A percentile compares a stretch with the other conserved stretches of the same genome.
Conservation (phyloP, 2,329 filamentous ascomycete species). For the Microcyclospora pomicola region DNA sequence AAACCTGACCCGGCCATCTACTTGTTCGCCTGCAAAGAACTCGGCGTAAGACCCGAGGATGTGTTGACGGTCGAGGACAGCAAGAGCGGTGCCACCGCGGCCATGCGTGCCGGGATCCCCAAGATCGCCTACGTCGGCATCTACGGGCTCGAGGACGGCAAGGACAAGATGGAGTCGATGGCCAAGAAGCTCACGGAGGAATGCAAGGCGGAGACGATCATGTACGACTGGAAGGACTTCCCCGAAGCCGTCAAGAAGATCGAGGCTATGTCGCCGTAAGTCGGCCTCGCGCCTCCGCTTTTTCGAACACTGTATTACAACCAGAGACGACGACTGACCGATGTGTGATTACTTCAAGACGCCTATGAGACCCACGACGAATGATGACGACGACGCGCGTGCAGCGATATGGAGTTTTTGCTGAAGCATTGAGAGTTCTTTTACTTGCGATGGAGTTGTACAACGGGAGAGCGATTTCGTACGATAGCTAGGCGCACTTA, state of each 20-base stretch:
- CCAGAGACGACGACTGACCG: too few species aligned
- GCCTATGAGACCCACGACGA: too few species aligned
- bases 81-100: constrained; percentile 69
- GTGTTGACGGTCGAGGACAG: constrained; percentile 77
- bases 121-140: constrained; percentile 77
- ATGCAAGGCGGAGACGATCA: constrained; percentile 34
- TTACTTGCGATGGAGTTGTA: too few species aligned
- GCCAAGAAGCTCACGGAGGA: constrained; percentile 35
- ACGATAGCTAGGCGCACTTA: too few species aligned
- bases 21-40: constrained; percentile 57
- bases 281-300: too few species aligned
- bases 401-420: too few species aligned
- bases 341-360: too few species aligned
- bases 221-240: constrained; percentile 41
- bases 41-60: constrained; percentile 58
- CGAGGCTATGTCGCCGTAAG: constrained; percentile 18
- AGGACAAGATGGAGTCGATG: constrained; percentile 43
- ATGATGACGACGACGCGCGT: too few species aligned
- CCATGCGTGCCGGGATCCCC: constrained; percentile 62
- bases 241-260: constrained; percentile 35
- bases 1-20: constrained; percentile 91
- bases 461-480: too few species aligned
- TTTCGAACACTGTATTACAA: too few species aligned
- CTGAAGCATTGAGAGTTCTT: too few species aligned
- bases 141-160: constrained; percentile 52